phyloP scores from a whole-genome alignment of 805 yeast species.

The Wickerhamomyces chaumierensis region DNA sequence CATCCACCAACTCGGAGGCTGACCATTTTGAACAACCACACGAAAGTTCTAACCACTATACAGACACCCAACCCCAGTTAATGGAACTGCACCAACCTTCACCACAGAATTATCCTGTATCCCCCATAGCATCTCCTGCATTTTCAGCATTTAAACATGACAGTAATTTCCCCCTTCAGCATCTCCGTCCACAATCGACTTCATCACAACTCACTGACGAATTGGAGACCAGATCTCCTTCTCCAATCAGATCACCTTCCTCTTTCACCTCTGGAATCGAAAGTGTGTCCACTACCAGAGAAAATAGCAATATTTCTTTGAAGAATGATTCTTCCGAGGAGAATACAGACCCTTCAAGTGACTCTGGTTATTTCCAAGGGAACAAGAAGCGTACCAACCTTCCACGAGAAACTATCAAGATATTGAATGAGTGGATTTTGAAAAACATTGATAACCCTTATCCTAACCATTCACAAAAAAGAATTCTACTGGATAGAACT shows the following conservation, averaged over 20 bases:
- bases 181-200: constrained; percentile 6
- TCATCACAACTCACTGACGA: background rate
- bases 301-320: background rate
- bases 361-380: background rate
- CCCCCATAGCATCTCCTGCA: background rate
- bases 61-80: no score
- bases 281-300: constrained; percentile 1
- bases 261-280: background rate
- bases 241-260: constrained; percentile 1
- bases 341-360: background rate
- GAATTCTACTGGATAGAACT: constrained; percentile 54
- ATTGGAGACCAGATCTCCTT: background rate
- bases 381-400: constrained; percentile 52
- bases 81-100: background rate
- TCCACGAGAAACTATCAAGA: constrained; percentile 68
- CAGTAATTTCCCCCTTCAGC: background rate
- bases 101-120: background rate
- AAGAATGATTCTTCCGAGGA: background rate
- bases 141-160: background rate
- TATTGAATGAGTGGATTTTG: constrained; percentile 62
- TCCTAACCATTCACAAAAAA: constrained; percentile 73
- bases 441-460: constrained; percentile 73
- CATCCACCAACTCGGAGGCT: background rate
- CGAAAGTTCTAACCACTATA: no score
- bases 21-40: no score